Conservation (phyloP, 2,329 filamentous ascomycete species). For the Endoconidiophora polonica region DNA sequence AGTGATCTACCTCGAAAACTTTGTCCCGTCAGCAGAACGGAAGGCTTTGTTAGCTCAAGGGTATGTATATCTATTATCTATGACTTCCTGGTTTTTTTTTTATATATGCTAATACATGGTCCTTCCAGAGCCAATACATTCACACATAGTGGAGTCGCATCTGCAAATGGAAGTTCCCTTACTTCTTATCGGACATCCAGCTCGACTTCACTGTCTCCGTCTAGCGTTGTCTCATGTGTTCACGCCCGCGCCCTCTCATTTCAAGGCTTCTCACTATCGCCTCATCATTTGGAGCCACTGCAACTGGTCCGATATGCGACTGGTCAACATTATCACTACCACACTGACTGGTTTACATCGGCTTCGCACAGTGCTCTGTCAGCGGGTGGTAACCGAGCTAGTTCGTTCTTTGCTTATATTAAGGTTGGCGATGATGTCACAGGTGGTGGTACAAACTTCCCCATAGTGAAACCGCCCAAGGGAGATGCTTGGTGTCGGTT, state of each 20-base stretch:
- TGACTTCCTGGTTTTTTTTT: neutral
- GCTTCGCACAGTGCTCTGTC: constrained; percentile 21
- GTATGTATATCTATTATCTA: constrained; percentile 17
- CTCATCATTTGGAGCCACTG: constrained; percentile 27
- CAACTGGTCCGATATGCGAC: constrained; percentile 30
- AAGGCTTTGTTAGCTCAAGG: constrained; percentile 26
- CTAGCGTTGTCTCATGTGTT: constrained; percentile 28
- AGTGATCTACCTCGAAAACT: constrained; percentile 31
- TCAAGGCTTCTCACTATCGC: constrained; percentile 25
- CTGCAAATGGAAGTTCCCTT: constrained; percentile 20
- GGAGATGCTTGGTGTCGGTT: constrained; percentile 25
- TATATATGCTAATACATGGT: constrained; percentile 8
- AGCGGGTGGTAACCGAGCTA: constrained; percentile 27
- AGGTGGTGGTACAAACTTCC: constrained; percentile 33
- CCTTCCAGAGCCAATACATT: constrained; percentile 25
- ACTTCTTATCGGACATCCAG: constrained; percentile 28
- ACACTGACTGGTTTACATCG: constrained; percentile 34
- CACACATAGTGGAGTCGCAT: constrained; percentile 25
- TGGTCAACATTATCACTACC: constrained; percentile 30
- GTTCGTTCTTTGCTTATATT: constrained; percentile 33
- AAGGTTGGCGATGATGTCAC: constrained; percentile 23
- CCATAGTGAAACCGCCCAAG: constrained; percentile 23
- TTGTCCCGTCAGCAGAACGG: constrained; percentile 27
- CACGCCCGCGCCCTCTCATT: constrained; percentile 30
- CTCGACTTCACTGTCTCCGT: constrained; percentile 26